Conservation (phyloP, 2,329 filamentous ascomycete species). For the Lanzia echinophila region DNA sequence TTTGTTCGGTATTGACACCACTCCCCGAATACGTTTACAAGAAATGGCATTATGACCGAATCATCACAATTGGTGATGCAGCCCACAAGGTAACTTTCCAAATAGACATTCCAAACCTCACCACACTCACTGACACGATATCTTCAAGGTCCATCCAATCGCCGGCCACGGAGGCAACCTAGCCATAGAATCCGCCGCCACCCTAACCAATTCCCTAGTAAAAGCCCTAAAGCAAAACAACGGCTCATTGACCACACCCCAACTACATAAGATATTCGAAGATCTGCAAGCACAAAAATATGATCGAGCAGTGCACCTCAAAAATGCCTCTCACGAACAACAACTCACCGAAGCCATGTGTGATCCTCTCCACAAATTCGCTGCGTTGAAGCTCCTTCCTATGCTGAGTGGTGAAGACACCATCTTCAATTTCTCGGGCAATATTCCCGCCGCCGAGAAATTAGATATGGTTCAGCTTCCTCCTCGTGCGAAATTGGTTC, state of each 20-base stretch:
- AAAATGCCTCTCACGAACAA: background rate
- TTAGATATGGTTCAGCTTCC: background rate
- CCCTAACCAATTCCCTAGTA: background rate
- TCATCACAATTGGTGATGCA: conserved; percentile 24
- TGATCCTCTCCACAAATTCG: background rate
- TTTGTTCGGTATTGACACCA: conserved; percentile 7
- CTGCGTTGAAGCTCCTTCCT: background rate
- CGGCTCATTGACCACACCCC: background rate
- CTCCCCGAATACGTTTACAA: conserved; percentile 27
- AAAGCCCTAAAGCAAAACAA: background rate
- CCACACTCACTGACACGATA: background rate
- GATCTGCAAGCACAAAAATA: background rate
- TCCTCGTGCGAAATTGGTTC: background rate
- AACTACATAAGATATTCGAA: background rate
- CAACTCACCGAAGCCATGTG: conserved; percentile 2
- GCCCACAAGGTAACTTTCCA: conserved; percentile 7
- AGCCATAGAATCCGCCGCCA: background rate
- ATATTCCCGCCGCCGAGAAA: background rate
- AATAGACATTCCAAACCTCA: too few species aligned
- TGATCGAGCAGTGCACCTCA: background rate
- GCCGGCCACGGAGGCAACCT: background rate
- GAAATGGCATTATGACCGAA: conserved; percentile 35
- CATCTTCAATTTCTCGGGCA: conserved; percentile 1
- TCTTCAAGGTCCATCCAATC: background rate
- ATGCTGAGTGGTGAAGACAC: background rate